Evolutionary conservation across 345 rosid genomes (phyloP).

Genomic region (Pistacia integerrima): DNA sequence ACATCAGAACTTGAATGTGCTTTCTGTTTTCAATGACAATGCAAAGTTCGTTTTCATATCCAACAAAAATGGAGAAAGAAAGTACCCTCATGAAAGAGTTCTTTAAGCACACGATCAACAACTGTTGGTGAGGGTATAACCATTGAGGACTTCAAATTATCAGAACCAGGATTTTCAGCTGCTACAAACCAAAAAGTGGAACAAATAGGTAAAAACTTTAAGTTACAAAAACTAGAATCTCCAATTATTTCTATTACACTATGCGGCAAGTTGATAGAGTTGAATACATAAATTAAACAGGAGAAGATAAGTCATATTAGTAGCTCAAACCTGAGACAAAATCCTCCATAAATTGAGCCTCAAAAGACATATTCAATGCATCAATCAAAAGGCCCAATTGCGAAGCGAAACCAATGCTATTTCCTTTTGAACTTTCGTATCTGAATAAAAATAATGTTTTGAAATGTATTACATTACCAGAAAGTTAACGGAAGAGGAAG

Average conservation of each 20-base stretch:
- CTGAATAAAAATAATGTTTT: slow-evolving; percentile 34
- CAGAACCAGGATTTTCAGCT: slow-evolving; percentile 74
- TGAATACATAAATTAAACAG: slow-evolving; percentile 13
- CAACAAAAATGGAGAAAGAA: slow-evolving; percentile 15
- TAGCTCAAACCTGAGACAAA: slow-evolving; percentile 75
- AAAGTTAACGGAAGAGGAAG: slow-evolving; percentile 25
- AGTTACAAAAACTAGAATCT: slow-evolving; percentile 8
- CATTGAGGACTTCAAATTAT: slow-evolving; percentile 68
- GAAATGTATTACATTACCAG: slow-evolving; percentile 16
- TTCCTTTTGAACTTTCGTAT: slow-evolving; percentile 58
- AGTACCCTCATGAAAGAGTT: slow-evolving; percentile 85
- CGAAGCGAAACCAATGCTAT: slow-evolving; percentile 73
- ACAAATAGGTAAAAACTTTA: slow-evolving; percentile 1
- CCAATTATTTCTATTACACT: slow-evolving; percentile 23
- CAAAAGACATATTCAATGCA: slow-evolving; percentile 65
- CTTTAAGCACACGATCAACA: slow-evolving; percentile 91
- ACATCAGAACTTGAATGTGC: background rate
- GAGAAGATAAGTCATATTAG: slow-evolving; percentile 10
- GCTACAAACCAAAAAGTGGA: slow-evolving; percentile 30
- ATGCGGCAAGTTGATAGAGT: slow-evolving; percentile 4
- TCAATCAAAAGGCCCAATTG: slow-evolving; percentile 78
- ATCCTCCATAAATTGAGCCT: slow-evolving; percentile 91
- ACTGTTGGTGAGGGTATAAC: slow-evolving; percentile 82
- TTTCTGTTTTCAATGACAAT: background rate
- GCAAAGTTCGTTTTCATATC: background rate